Conservation (phyloP, 1,139 yeast genomes). For the Kurtzmaniella quercitrusa region DNA sequence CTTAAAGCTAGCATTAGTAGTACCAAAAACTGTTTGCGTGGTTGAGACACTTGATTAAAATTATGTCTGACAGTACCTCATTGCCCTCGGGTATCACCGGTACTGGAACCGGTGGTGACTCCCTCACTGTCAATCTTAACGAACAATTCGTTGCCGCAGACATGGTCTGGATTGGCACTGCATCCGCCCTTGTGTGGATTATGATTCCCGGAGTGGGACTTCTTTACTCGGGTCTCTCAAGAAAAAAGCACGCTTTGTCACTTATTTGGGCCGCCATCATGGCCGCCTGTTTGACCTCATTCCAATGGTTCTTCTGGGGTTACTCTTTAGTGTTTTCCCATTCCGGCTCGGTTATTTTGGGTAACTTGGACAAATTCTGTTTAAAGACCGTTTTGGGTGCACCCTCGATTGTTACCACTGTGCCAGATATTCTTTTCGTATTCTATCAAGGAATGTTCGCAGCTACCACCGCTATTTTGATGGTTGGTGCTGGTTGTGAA, state of each 20-base stretch:
- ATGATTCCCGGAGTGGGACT: slow-evolving; percentile 95
- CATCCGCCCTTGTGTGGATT: slow-evolving; percentile 80
- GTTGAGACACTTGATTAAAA: background rate
- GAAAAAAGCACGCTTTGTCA: slow-evolving; percentile 90
- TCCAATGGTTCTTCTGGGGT: slow-evolving; percentile 99
- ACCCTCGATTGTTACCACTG: slow-evolving; percentile 59
- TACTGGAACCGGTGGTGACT: slow-evolving; percentile 75
- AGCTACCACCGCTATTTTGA: slow-evolving; percentile 81
- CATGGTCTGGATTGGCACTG: slow-evolving; percentile 83
- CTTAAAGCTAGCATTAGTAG: background rate
- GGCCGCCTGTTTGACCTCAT: slow-evolving; percentile 74
- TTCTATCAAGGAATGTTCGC: slow-evolving; percentile 97
- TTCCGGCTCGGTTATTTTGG: slow-evolving; percentile 66
- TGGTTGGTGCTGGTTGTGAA: slow-evolving; percentile 97
- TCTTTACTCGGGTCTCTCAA: slow-evolving; percentile 82
- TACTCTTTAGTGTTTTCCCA: slow-evolving; percentile 83
- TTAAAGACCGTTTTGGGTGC: slow-evolving; percentile 78
- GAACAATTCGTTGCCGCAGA: slow-evolving; percentile 69
- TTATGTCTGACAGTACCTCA: slow-evolving; percentile 2
- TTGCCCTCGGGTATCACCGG: slow-evolving; percentile 38
- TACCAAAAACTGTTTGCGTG: background rate
- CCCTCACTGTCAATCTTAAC: slow-evolving; percentile 68
- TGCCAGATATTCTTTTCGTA: slow-evolving; percentile 86
- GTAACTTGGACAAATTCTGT: slow-evolving; percentile 76
- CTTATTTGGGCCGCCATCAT: slow-evolving; percentile 91